Conservation (phyloP, 2,329 filamentous ascomycete genomes). For the Eutypella sp. region DNA sequence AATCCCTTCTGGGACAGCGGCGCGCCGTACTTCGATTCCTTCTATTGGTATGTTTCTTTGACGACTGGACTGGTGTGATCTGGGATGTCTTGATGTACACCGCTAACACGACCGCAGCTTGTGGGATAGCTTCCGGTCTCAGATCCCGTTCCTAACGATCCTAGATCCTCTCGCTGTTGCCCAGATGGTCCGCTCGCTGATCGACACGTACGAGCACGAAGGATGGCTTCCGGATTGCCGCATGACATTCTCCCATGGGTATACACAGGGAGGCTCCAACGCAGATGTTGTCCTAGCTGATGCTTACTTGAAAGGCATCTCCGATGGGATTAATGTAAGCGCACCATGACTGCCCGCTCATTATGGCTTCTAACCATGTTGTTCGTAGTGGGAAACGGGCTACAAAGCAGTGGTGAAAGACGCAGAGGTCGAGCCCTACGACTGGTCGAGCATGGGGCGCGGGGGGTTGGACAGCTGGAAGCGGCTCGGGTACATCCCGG, state of each 20-base stretch:
- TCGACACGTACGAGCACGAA: conserved; percentile 65
- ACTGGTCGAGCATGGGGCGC: conserved; percentile 67
- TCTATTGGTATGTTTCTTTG: conserved; percentile 60
- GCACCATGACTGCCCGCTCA: background rate
- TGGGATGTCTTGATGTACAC: background rate
- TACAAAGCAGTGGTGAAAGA: conserved; percentile 70
- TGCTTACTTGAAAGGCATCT: conserved; percentile 61
- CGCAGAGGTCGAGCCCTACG: conserved; percentile 62
- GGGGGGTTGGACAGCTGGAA: conserved; percentile 72
- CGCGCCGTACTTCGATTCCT: conserved; percentile 71
- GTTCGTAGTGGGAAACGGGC: conserved; percentile 59
- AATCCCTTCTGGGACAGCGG: conserved; percentile 62
- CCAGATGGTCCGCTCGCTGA: conserved; percentile 63
- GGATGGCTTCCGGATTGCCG: conserved; percentile 72
- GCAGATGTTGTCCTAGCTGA: conserved; percentile 66
- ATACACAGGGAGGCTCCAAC: conserved; percentile 70
- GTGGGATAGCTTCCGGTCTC: conserved; percentile 67
- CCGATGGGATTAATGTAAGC: conserved; percentile 46
- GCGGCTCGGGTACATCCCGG: conserved; percentile 63
- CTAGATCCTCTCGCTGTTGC: conserved; percentile 60
- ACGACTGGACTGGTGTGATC: too few species aligned
- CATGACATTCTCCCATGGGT: conserved; percentile 71
- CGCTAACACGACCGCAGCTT: conserved; percentile 33
- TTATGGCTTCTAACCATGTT: conserved; percentile 9
- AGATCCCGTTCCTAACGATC: conserved; percentile 65